Evolutionary conservation across 108 stramenopile genomes (phyloP).

Genomic region (Epithemia pelagica): DNA sequence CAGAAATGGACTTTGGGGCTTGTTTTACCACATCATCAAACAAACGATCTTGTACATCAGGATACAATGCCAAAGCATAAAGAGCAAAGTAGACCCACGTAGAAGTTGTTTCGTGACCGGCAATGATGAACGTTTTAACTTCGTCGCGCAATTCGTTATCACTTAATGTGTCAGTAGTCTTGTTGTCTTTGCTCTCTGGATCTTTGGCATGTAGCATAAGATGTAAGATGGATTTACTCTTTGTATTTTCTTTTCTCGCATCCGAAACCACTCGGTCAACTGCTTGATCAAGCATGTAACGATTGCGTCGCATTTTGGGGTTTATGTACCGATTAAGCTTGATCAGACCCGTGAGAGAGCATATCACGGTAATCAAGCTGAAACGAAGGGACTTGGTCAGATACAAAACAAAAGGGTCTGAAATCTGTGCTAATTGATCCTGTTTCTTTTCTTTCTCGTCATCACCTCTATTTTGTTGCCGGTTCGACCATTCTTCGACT

Average conservation of each 20-base stretch:
- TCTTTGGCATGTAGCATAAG: constrained; percentile 40
- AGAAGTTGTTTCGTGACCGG: constrained; percentile 65
- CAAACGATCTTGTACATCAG: constrained; percentile 41
- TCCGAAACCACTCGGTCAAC: constrained; percentile 36
- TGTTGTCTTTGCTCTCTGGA: constrained; percentile 8
- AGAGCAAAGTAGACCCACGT: constrained; percentile 47
- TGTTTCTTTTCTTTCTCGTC: background rate
- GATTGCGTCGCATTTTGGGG: constrained; percentile 7
- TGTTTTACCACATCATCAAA: constrained; percentile 39
- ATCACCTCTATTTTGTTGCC: background rate
- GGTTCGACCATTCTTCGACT: constrained; percentile 40
- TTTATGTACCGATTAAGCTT: constrained; percentile 23
- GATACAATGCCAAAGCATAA: constrained; percentile 36
- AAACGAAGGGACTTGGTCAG: constrained; percentile 16
- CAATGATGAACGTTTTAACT: constrained; percentile 50
- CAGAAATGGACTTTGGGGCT: constrained; percentile 1
- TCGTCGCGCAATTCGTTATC: constrained; percentile 43
- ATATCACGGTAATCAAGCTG: constrained; percentile 16
- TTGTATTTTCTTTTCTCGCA: constrained; percentile 14
- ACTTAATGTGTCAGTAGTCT: constrained; percentile 5
- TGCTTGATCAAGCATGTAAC: constrained; percentile 24
- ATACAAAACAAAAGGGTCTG: constrained; percentile 29
- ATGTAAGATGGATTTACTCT: constrained; percentile 38
- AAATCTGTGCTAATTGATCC: constrained; percentile 6
- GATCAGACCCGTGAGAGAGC: constrained; percentile 15